Evolutionary conservation across 306 rosid species (phyloP).

Genomic region (Glycine tomentella): DNA sequence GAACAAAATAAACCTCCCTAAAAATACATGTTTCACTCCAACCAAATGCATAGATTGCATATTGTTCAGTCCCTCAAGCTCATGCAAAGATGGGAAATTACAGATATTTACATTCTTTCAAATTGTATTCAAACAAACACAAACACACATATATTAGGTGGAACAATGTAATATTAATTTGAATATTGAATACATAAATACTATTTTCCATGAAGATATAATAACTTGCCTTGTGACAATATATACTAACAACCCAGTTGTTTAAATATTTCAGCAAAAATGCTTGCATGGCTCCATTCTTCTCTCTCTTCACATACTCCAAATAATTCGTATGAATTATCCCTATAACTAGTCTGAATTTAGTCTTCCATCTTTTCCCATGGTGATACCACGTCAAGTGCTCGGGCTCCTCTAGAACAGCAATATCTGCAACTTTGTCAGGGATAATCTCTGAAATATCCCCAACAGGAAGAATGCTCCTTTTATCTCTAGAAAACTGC

Average conservation of each 20-base stretch:
- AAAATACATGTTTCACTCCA: not conserved
- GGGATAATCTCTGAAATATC: slow-evolving; percentile 91
- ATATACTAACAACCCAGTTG: slow-evolving; percentile 88
- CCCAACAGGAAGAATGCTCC: slow-evolving; percentile 95
- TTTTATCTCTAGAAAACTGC: slow-evolving; percentile 83
- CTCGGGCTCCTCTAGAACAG: slow-evolving; percentile 98
- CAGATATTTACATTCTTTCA: not conserved
- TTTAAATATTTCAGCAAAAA: slow-evolving; percentile 74
- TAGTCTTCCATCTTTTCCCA: slow-evolving; percentile 95
- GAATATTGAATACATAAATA: not conserved
- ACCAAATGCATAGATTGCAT: not conserved
- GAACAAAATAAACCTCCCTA: not conserved
- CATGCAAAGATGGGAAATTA: not conserved
- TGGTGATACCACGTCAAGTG: slow-evolving; percentile 98
- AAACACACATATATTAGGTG: not conserved
- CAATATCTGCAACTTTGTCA: slow-evolving; percentile 82
- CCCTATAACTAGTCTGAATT: slow-evolving; percentile 82
- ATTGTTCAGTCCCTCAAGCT: not conserved
- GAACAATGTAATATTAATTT: not conserved
- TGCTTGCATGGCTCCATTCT: slow-evolving; percentile 77
- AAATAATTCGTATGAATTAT: slow-evolving; percentile 93
- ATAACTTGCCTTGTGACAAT: slow-evolving; percentile 88
- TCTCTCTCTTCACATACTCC: slow-evolving; percentile 98
- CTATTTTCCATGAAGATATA: not conserved
- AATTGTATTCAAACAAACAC: too few species aligned